These are phyloP conservation scores for Dendrobium huoshanense DNA, from an alignment of 106 monocot species.

Conservation along the genomic window DNA sequence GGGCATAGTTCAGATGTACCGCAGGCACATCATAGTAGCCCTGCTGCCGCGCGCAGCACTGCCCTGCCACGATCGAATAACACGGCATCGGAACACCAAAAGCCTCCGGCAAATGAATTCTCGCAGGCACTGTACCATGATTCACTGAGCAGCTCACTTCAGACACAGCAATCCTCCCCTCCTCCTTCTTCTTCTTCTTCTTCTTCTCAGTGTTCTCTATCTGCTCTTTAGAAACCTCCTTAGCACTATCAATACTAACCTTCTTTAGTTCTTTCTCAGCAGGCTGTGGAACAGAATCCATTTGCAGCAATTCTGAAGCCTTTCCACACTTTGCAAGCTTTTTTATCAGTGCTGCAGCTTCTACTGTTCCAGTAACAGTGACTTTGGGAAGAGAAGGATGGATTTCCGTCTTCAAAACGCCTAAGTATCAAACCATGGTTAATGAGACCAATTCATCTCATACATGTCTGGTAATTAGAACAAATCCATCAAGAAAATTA, in stretches of 20 bases:
- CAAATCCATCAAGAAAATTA: too few species aligned
- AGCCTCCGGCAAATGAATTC: background rate
- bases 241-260: background rate
- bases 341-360: slow-evolving; percentile 41
- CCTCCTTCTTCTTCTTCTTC: background rate
- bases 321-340: slow-evolving; percentile 62
- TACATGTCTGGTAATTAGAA: background rate
- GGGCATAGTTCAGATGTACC: background rate
- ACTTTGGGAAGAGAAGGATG: slow-evolving; percentile 68
- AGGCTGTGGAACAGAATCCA: background rate
- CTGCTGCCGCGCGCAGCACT: background rate
- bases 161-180: background rate
- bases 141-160: background rate
- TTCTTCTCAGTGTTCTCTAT: background rate
- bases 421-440: slow-evolving; percentile 14
- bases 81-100: background rate
- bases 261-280: slow-evolving; percentile 3
- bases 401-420: slow-evolving; percentile 76
- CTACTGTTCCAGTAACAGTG: slow-evolving; percentile 59
- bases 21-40: background rate
- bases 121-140: slow-evolving; percentile 9
- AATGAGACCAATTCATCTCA: background rate
- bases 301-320: slow-evolving; percentile 35
- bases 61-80: background rate
- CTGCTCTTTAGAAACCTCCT: background rate